These are phyloP conservation scores for Eimeria praecox DNA, from an alignment of 169 alveolate genomes.

Conservation along the genomic window DNA sequence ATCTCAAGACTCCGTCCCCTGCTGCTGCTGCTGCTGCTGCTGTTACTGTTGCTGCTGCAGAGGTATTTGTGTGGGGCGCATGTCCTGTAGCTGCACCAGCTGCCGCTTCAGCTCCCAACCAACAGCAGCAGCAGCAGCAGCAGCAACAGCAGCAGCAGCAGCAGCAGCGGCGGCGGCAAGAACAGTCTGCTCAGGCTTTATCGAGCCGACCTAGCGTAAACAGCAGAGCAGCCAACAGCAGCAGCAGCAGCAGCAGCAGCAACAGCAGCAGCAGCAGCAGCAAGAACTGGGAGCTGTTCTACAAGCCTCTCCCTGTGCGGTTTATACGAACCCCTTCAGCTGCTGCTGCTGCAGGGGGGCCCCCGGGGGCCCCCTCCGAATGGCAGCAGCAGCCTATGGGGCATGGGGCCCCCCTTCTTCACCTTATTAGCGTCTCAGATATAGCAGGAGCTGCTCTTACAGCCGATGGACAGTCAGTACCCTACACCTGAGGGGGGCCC, in stretches of 20 bases:
- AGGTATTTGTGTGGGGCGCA: constrained; percentile 9
- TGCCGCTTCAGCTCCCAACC: neutral
- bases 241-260: neutral
- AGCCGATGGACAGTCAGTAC: neutral
- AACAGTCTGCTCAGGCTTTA: neutral
- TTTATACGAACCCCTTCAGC: neutral
- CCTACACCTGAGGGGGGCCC: neutral
- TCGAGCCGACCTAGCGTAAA: neutral
- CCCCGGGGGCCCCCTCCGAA: constrained; percentile 19
- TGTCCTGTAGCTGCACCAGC: neutral
- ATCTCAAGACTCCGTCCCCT: too few species aligned
- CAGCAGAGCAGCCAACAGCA: neutral
- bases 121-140: constrained; percentile 19
- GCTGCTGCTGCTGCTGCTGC: neutral
- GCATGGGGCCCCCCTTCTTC: constrained; percentile 19
- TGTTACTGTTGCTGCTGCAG: neutral
- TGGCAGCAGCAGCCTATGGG: constrained; percentile 17
- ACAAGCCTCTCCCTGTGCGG: neutral
- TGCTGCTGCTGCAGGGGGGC: neutral
- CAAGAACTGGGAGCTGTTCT: constrained; percentile 7
- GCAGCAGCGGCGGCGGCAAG: neutral
- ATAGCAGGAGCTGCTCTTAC: neutral
- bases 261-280: neutral
- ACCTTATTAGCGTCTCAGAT: neutral
- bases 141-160: constrained; percentile 4